phyloP scores from a whole-genome alignment of 2,329 filamentous ascomycete species.

The Neobulgaria alba region DNA sequence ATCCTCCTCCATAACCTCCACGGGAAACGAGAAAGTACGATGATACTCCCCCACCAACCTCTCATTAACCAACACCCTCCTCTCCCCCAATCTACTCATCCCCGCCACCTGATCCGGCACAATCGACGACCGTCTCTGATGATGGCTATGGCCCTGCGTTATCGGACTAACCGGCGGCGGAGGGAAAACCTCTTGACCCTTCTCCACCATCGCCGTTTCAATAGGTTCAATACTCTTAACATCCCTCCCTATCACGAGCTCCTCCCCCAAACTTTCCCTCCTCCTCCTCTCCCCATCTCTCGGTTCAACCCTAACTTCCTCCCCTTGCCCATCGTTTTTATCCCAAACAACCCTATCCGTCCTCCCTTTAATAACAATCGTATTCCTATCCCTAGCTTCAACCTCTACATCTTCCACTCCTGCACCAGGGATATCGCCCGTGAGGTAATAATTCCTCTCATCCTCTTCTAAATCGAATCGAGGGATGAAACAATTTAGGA shows the following conservation, averaged over 20 bases:
- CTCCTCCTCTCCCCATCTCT: not conserved
- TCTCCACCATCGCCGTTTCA: not conserved
- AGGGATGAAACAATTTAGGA: slow-evolving; percentile 13
- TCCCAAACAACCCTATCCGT: not conserved
- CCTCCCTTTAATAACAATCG: slow-evolving; percentile 9
- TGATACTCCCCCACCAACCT: slow-evolving; percentile 9
- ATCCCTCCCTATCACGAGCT: not conserved
- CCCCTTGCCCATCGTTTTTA: not conserved
- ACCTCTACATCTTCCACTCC: slow-evolving; percentile 10
- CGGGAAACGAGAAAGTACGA: slow-evolving; percentile 9
- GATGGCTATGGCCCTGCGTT: not conserved
- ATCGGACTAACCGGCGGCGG: not conserved
- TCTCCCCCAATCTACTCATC: slow-evolving; percentile 1
- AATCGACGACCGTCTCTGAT: not conserved
- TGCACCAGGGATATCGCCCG: slow-evolving; percentile 14
- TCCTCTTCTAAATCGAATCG: slow-evolving; percentile 18
- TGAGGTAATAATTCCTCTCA: slow-evolving; percentile 10
- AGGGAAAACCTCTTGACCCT: not conserved
- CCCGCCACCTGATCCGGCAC: too few species aligned
- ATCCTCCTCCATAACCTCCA: slow-evolving; percentile 5
- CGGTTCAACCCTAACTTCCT: not conserved
- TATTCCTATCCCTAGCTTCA: slow-evolving; percentile 11
- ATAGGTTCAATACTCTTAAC: not conserved
- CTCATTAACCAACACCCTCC: slow-evolving; percentile 5
- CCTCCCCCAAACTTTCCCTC: not conserved